Base-by-base conservation (phyloP, 495 filamentous ascomycete genomes). In the Talaromyces trachyspermus region DNA sequence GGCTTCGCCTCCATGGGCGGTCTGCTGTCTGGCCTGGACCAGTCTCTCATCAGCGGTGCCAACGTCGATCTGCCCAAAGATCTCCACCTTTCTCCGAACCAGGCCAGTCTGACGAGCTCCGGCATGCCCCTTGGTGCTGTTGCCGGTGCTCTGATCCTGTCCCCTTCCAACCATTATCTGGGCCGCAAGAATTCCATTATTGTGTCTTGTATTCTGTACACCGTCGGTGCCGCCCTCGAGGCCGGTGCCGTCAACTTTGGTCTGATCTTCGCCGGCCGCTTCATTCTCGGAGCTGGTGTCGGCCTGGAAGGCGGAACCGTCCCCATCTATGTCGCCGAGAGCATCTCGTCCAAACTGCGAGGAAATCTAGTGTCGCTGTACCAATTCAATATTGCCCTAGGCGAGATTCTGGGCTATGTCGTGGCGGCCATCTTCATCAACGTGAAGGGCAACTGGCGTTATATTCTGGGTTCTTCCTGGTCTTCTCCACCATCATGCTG, bases 1-100 rank as follows among this genome's bases (percentile, higher is more conserved):
- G 76, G 66, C 23, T 81, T 83, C 53, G 79, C 78, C 22, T 78
- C 74, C 2, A 76, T 81, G 72, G 77, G 77, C 47, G 79, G 78
- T 55, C 49, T 83, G 25, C 70, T 83, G 1, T 80, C 76, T 9
- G 79, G 78, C 54, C 63, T 83, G 8, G 79, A 83, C 54, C 78
- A 81, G 59, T 79, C 72, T 22, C 58, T 79, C 24, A 82, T 82
- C 54, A 69, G 62, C 38, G 78, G 78, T 47, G 79, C 79, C 43
- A 81, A 81, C 49, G 60, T 81, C 10, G 76, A 65, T 49, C 64
- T 83, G 51, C 78, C 76, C 10, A 45, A 30, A 4, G 74, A 69
- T 35, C 54, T 81, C 15, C 38, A 61, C 44, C 59, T 80, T 27
- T 59, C 58, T 43, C 53, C 59, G 15, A 58, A 60, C 10, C 62